phyloP scores from a whole-genome alignment of 2,329 filamentous ascomycete species.

The Tympanopsis confertula region DNA sequence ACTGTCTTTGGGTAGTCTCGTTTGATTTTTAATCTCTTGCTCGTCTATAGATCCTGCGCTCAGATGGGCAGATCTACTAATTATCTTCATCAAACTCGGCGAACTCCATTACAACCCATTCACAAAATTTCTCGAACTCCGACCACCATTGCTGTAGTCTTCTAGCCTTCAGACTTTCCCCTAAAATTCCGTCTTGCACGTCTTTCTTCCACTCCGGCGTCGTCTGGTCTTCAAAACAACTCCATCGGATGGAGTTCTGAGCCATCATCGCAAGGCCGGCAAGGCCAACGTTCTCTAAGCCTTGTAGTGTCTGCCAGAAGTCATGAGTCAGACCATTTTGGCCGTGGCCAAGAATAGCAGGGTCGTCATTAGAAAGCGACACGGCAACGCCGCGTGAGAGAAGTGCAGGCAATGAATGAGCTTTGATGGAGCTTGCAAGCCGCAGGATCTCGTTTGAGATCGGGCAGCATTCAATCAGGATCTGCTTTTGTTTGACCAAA shows the following conservation, averaged over 20 bases:
- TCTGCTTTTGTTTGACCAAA: constrained; percentile 77
- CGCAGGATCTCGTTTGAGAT: constrained; percentile 82
- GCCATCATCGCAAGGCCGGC: constrained; percentile 77
- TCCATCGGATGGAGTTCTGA: constrained; percentile 87
- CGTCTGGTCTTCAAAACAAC: constrained; percentile 72
- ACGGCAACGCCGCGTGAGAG: constrained; percentile 76
- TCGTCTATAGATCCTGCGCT: too few species aligned
- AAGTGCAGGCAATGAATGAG: constrained; percentile 72
- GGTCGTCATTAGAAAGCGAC: constrained; percentile 81
- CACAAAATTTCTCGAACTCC: constrained; percentile 81
- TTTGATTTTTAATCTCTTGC: too few species aligned
- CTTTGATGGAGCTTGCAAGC: constrained; percentile 63
- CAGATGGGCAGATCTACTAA: too few species aligned
- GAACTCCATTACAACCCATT: constrained; percentile 78
- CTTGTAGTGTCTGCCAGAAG: constrained; percentile 87
- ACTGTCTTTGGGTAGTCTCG: too few species aligned
- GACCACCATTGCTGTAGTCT: constrained; percentile 67
- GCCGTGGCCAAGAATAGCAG: constrained; percentile 76
- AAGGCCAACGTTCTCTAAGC: constrained; percentile 81
- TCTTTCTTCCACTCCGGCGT: constrained; percentile 60
- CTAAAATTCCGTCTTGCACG: constrained; percentile 63
- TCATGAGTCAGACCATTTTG: constrained; percentile 77
- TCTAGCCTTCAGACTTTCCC: constrained; percentile 57
- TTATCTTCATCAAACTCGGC: constrained; percentile 29
- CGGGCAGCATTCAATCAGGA: constrained; percentile 80